These are phyloP conservation scores for Ophiostoma sp. DNA, from an alignment of 2,329 filamentous ascomycete species.

Conservation along the genomic window DNA sequence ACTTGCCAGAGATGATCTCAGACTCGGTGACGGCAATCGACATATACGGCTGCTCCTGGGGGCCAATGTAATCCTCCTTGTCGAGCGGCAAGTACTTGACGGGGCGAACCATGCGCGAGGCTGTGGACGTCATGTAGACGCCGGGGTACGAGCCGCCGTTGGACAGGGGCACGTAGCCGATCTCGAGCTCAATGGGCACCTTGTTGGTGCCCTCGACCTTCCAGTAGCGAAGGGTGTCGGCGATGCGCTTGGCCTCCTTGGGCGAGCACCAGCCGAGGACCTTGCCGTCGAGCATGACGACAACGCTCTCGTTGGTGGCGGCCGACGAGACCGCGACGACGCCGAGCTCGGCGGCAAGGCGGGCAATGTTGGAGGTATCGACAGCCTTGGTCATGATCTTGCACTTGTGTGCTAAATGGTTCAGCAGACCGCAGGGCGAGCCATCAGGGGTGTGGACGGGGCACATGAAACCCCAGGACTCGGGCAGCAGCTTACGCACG, in stretches of 20 bases:
- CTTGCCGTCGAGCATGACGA: slow-evolving; percentile 82
- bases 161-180: slow-evolving; percentile 84
- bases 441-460: slow-evolving; percentile 97
- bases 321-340: slow-evolving; percentile 68
- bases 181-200: slow-evolving; percentile 78
- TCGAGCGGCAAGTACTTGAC: slow-evolving; percentile 87
- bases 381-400: slow-evolving; percentile 71
- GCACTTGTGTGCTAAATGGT: slow-evolving; percentile 94
- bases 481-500: slow-evolving; percentile 87
- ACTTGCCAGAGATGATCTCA: slow-evolving; percentile 81
- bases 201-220: slow-evolving; percentile 83
- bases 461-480: slow-evolving; percentile 97
- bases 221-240: slow-evolving; percentile 86
- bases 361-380: slow-evolving; percentile 69
- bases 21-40: slow-evolving; percentile 86
- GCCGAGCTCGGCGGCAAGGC: slow-evolving; percentile 72
- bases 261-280: slow-evolving; percentile 88
- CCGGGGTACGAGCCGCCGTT: slow-evolving; percentile 93
- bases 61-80: slow-evolving; percentile 81
- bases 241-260: slow-evolving; percentile 71
- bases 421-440: slow-evolving; percentile 86
- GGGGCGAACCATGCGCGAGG: slow-evolving; percentile 81
- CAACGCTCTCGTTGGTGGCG: slow-evolving; percentile 74
- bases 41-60: slow-evolving; percentile 97
- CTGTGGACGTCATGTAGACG: slow-evolving; percentile 83